These are phyloP conservation scores for Dactylellina leptospora DNA, from an alignment of 2,329 filamentous ascomycete genomes.

Conservation along the genomic window DNA sequence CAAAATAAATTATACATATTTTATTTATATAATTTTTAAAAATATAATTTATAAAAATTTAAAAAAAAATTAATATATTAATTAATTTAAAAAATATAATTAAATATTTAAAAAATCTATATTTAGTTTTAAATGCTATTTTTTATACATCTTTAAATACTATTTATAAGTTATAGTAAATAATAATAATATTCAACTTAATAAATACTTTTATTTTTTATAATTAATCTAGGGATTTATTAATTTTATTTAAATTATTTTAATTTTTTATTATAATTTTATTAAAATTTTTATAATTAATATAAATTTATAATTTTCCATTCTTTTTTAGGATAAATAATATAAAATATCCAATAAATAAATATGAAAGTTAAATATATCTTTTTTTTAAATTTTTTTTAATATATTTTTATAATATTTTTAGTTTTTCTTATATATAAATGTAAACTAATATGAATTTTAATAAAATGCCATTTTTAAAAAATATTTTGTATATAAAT, in stretches of 20 bases:
- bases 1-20: conserved; percentile 10
- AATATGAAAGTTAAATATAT: not conserved
- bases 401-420: not conserved
- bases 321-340: conserved; percentile 8
- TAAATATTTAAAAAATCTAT: conserved; percentile 12
- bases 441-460: conserved; percentile 1
- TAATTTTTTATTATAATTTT: conserved; percentile 5
- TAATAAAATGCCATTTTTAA: not conserved
- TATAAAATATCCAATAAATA: not conserved
- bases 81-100: conserved; percentile 5
- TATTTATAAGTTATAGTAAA: conserved; percentile 12
- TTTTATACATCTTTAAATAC: not conserved
- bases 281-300: conserved; percentile 7
- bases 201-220: not conserved
- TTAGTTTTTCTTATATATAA: not conserved
- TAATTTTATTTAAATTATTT: not conserved
- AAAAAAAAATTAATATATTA: conserved; percentile 11
- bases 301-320: not conserved
- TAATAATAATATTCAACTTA: conserved; percentile 15
- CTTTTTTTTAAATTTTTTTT: conserved; percentile 10
- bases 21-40: conserved; percentile 13
- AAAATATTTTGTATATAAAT: not conserved
- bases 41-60: conserved; percentile 8
- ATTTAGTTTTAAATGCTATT: not conserved
- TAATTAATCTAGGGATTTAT: conserved; percentile 1